Conservation (phyloP, 257 asterid species). For the Nicotiana paniculata region DNA sequence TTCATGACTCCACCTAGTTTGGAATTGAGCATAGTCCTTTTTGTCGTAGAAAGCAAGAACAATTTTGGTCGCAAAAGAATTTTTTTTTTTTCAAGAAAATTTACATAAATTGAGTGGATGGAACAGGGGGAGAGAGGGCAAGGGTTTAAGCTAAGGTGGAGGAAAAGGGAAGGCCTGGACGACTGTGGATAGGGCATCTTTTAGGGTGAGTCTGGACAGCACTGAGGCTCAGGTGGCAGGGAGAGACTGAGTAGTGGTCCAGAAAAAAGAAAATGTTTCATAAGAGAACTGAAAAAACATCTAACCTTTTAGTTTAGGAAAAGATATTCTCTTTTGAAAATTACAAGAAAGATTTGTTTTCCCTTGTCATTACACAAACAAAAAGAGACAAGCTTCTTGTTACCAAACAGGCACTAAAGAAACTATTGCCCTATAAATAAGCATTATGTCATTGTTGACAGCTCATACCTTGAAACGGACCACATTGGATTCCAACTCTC, state of each 20-base stretch:
- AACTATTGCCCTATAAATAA: neutral
- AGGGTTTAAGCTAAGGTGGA: neutral
- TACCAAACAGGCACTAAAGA: slow-evolving; percentile 2
- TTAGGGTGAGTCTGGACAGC: neutral
- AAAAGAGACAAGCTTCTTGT: neutral
- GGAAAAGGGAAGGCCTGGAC: neutral
- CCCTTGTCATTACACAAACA: neutral
- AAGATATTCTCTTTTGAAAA: neutral
- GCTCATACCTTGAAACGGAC: slow-evolving; percentile 39
- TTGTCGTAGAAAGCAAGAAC: neutral
- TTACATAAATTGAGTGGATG: neutral
- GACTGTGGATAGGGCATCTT: neutral
- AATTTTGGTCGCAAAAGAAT: neutral
- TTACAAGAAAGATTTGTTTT: neutral
- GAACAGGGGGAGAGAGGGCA: neutral
- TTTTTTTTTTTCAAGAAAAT: neutral
- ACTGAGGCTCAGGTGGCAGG: neutral
- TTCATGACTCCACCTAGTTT: neutral
- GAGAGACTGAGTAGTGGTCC: neutral
- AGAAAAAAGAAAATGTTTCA: neutral
- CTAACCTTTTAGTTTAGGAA: neutral
- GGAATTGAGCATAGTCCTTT: neutral
- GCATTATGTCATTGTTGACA: neutral
- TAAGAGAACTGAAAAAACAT: neutral
- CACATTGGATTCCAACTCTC: slow-evolving; percentile 59